Conservation (phyloP, 208 protist genomes). For the Leishmania arabica region DNA sequence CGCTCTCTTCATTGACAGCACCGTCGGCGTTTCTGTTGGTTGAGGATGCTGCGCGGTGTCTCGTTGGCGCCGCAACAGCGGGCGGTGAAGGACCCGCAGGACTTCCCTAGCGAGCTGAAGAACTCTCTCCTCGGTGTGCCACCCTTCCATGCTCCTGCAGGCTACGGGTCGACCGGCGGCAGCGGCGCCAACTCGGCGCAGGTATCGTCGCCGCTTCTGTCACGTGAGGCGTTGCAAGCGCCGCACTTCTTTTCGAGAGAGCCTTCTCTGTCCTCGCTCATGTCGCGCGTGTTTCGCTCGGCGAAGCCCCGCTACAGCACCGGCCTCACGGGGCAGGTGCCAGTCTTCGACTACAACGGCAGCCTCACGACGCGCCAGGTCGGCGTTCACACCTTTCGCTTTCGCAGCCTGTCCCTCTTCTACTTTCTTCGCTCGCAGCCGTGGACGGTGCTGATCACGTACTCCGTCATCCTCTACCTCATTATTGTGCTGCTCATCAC, state of each 20-base stretch:
- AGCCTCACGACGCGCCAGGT: slow-evolving; percentile 53
- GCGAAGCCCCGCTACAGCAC: slow-evolving; percentile 11
- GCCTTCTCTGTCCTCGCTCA: not conserved
- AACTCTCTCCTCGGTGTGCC: slow-evolving; percentile 29
- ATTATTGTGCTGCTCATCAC: slow-evolving; percentile 58
- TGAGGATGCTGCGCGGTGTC: slow-evolving; percentile 41
- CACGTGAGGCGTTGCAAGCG: not conserved
- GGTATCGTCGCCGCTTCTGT: not conserved
- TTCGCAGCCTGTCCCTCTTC: slow-evolving; percentile 70
- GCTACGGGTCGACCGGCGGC: slow-evolving; percentile 23
- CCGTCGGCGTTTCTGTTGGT: no score
- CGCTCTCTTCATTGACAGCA: not conserved
- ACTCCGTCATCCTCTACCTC: slow-evolving; percentile 71
- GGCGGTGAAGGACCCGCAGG: slow-evolving; percentile 18
- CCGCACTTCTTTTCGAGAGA: no score
- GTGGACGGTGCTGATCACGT: slow-evolving; percentile 57
- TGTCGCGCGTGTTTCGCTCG: slow-evolving; percentile 12
- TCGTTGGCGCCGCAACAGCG: slow-evolving; percentile 42
- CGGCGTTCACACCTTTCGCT: slow-evolving; percentile 72
- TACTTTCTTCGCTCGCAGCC: slow-evolving; percentile 63
- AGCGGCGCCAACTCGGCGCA: not conserved
- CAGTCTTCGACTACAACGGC: slow-evolving; percentile 74
- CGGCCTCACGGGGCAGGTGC: slow-evolving; percentile 33
- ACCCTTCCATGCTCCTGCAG: not conserved
- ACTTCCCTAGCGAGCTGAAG: slow-evolving; percentile 44